Conservation (phyloP, 2,329 filamentous ascomycete genomes). For the Penicillium sumatraense region DNA sequence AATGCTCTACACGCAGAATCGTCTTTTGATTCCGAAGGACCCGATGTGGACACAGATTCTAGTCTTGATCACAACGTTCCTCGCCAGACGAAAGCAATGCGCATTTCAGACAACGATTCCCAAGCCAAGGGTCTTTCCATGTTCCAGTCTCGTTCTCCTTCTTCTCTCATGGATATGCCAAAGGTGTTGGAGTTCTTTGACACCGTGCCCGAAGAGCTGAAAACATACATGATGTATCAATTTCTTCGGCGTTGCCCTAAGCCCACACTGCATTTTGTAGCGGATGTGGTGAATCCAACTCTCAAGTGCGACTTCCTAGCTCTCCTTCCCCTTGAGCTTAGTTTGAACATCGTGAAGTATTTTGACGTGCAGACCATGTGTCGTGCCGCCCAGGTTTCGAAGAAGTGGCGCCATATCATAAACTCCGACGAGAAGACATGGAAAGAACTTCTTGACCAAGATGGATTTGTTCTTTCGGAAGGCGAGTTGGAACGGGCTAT, state of each 20-base stretch:
- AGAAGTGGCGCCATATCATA: conserved; percentile 86
- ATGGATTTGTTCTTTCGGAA: conserved; percentile 77
- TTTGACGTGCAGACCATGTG: conserved; percentile 86
- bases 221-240: conserved; percentile 96
- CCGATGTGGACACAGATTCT: conserved; percentile 48
- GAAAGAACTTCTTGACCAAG: conserved; percentile 87
- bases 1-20: conserved; percentile 55
- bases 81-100: conserved; percentile 25
- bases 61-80: conserved; percentile 45
- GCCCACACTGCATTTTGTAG: conserved; percentile 85
- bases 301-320: conserved; percentile 92
- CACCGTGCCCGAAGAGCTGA: conserved; percentile 85
- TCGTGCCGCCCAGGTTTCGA: conserved; percentile 89
- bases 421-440: conserved; percentile 94
- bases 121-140: conserved; percentile 16
- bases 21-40: conserved; percentile 49
- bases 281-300: conserved; percentile 88
- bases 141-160: conserved; percentile 31
- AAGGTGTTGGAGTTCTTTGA: conserved; percentile 89
- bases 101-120: conserved; percentile 22
- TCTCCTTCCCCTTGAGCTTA: conserved; percentile 82
- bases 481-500: conserved; percentile 88
- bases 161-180: conserved; percentile 75
- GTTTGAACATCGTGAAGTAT: conserved; percentile 84
- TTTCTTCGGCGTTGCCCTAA: conserved; percentile 86